These are phyloP conservation scores for Fusarium sp. DNA, from an alignment of 2,329 filamentous ascomycete species.

Conservation along the genomic window DNA sequence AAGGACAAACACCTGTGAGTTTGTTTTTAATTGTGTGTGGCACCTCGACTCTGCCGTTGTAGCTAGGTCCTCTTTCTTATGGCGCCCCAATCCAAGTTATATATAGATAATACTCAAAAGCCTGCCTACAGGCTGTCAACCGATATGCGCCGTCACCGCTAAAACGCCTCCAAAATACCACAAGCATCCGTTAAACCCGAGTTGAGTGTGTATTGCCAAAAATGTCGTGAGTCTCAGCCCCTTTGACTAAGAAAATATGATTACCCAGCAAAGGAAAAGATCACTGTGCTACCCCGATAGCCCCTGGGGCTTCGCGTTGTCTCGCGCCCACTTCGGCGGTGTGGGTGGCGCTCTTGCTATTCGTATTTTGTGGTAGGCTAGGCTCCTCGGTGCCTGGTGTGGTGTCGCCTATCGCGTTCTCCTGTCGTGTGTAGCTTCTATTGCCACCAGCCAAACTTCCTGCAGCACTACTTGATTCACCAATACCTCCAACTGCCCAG, in stretches of 20 bases:
- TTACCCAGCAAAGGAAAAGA: not conserved
- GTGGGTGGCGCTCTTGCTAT: not conserved
- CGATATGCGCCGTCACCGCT: slow-evolving; percentile 14
- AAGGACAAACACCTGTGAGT: not conserved
- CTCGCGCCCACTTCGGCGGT: not conserved
- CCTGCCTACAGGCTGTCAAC: slow-evolving; percentile 11
- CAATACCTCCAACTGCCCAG: slow-evolving; percentile 1
- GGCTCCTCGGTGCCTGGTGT: not conserved
- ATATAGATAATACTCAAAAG: slow-evolving; percentile 8
- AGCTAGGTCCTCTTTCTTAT: not conserved
- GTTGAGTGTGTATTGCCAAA: not conserved
- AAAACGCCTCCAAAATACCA: slow-evolving; percentile 18
- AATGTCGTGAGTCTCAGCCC: not conserved
- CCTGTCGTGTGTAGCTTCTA: not conserved
- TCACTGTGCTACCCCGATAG: slow-evolving; percentile 17
- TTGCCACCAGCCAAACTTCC: slow-evolving; percentile 8
- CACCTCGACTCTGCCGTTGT: not conserved
- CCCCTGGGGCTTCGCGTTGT: not conserved
- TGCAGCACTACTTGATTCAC: slow-evolving; percentile 16
- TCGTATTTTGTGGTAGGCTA: not conserved
- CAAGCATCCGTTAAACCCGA: not conserved
- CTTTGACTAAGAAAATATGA: not conserved
- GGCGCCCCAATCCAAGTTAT: not conserved
- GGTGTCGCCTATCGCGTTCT: not conserved
- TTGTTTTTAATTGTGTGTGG: not conserved